Conservation (phyloP, 192 early-diverging fungal species). For the Phlyctochytrium arcticum region DNA sequence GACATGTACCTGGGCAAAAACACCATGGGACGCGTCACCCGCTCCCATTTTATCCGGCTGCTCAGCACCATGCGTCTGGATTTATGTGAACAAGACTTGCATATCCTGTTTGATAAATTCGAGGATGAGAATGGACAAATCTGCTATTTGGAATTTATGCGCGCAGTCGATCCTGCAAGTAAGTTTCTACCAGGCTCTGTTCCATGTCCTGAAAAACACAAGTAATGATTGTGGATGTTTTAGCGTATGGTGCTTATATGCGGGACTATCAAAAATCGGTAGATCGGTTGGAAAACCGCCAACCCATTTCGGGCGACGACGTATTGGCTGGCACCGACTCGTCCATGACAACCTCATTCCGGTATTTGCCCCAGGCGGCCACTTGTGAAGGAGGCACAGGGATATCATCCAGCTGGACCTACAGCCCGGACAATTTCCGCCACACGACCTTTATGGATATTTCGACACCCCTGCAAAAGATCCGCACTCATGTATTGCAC, state of each 20-base stretch:
- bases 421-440: background rate
- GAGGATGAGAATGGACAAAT: conserved; percentile 42
- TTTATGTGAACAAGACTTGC: conserved; percentile 46
- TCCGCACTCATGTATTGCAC: conserved; percentile 30
- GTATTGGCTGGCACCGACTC: background rate
- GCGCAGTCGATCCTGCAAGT: conserved; percentile 48
- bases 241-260: background rate
- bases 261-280: too few relatives aligned
- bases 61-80: conserved; percentile 44
- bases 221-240: too few relatives aligned
- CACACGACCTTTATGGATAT: background rate
- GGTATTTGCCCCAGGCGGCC: background rate
- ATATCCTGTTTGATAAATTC: conserved; percentile 50
- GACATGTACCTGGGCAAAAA: conserved; percentile 39
- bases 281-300: too few relatives aligned
- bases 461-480: conserved; percentile 22
- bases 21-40: conserved; percentile 43
- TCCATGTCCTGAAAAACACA: too few relatives aligned
- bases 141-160: conserved; percentile 53
- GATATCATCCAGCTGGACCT: background rate
- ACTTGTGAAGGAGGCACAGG: too few relatives aligned
- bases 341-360: background rate
- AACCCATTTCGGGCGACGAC: background rate
- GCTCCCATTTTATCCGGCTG: conserved; percentile 51
- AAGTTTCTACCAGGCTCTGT: too few relatives aligned